These are phyloP conservation scores for Talaromyces sp. DNA, from an alignment of 2,329 filamentous ascomycete genomes.

Conservation along the genomic window DNA sequence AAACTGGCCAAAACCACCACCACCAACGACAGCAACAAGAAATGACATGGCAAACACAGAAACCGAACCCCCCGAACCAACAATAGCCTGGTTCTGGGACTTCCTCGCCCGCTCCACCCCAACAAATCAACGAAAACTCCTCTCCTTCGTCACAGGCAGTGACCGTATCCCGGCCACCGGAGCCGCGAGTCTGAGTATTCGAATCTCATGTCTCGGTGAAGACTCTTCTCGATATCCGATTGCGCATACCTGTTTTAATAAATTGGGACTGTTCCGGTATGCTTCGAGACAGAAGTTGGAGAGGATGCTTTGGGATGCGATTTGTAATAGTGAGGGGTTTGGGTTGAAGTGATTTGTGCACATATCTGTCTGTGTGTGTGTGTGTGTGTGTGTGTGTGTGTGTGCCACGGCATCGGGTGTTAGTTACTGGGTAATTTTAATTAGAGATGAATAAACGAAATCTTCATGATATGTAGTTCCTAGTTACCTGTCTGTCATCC, in stretches of 20 bases:
- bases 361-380: not conserved
- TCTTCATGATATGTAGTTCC: no score
- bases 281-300: slow-evolving; percentile 61
- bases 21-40: slow-evolving; percentile 51
- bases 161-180: slow-evolving; percentile 88
- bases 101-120: slow-evolving; percentile 63
- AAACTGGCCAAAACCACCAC: slow-evolving; percentile 54
- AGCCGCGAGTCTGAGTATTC: slow-evolving; percentile 70
- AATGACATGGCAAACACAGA: slow-evolving; percentile 45
- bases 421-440: no score
- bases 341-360: slow-evolving; percentile 75
- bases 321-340: slow-evolving; percentile 88
- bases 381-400: not conserved
- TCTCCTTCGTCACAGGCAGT: slow-evolving; percentile 84
- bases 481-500: no score
- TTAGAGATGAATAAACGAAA: no score
- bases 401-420: no score
- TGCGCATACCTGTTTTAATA: slow-evolving; percentile 88
- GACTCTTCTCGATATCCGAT: slow-evolving; percentile 72
- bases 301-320: slow-evolving; percentile 72
- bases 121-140: slow-evolving; percentile 66
- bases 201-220: slow-evolving; percentile 68
- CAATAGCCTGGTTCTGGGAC: slow-evolving; percentile 84
- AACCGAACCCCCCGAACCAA: slow-evolving; percentile 52
- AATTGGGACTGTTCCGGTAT: slow-evolving; percentile 71